Evolutionary conservation across 2,329 filamentous ascomycete species (phyloP).

Genomic region (Microdochium bolleyi): DNA sequence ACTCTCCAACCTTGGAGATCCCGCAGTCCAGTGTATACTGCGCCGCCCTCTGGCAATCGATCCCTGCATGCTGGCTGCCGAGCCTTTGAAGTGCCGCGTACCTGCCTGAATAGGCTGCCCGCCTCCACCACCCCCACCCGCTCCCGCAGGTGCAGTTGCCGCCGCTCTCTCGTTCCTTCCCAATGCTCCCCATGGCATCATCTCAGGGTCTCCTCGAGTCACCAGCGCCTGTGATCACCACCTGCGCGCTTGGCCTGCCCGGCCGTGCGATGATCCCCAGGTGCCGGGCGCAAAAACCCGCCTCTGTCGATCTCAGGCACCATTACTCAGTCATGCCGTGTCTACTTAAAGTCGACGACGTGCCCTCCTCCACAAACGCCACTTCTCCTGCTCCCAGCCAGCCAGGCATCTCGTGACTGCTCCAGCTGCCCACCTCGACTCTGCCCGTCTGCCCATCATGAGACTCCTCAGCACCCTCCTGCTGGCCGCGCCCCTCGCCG

Average conservation of each 20-base stretch:
- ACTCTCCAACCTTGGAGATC: too few relatives aligned
- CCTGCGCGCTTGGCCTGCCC: too few relatives aligned
- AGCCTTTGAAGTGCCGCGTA: neutral
- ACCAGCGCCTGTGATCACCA: too few relatives aligned
- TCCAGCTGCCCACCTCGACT: neutral
- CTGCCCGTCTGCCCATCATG: neutral
- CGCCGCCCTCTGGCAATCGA: neutral
- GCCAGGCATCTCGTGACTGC: neutral
- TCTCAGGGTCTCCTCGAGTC: too few relatives aligned
- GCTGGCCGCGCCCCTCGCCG: conserved; percentile 4
- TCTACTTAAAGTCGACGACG: neutral
- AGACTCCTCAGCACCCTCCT: neutral
- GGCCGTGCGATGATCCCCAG: too few relatives aligned
- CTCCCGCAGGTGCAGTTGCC: too few relatives aligned
- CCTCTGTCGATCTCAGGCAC: too few relatives aligned
- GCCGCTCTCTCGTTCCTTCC: too few relatives aligned
- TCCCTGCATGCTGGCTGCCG: neutral
- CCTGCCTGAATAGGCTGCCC: neutral
- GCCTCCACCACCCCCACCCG: neutral
- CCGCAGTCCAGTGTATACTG: too few relatives aligned
- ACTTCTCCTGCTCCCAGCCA: neutral
- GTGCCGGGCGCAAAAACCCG: too few relatives aligned
- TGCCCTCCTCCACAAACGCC: neutral
- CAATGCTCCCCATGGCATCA: too few relatives aligned
- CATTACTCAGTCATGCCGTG: too few relatives aligned